These are phyloP conservation scores for Ajuga chamaepitys DNA, from an alignment of 257 asterid species.

Conservation along the genomic window DNA sequence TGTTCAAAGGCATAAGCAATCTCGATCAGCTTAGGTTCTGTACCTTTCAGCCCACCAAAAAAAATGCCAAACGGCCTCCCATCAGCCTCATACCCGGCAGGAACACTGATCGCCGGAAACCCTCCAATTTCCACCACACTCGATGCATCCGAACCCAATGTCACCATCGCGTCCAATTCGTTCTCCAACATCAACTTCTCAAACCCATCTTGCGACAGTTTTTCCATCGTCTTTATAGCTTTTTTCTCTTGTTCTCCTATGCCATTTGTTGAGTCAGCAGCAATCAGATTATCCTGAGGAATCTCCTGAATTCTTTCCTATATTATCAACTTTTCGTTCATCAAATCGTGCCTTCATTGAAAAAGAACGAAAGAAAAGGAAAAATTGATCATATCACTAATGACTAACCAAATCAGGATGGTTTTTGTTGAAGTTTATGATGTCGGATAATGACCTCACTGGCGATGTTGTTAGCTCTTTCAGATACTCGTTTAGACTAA, in stretches of 20 bases:
- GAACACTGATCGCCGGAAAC: constrained; percentile 53
- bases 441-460: constrained; percentile 46
- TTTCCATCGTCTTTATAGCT: constrained; percentile 39
- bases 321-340: not conserved
- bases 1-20: constrained; percentile 59
- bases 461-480: constrained; percentile 33
- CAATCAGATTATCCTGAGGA: constrained; percentile 44
- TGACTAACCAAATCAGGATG: constrained; percentile 39
- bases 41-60: constrained; percentile 62
- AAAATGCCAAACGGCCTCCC: constrained; percentile 59
- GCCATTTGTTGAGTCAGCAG: constrained; percentile 46
- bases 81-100: constrained; percentile 48
- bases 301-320: constrained; percentile 31
- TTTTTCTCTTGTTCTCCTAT: constrained; percentile 33
- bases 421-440: constrained; percentile 51
- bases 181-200: constrained; percentile 50
- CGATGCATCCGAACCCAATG: constrained; percentile 31
- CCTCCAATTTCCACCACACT: constrained; percentile 58
- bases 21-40: constrained; percentile 51
- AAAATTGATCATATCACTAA: too few relatives aligned
- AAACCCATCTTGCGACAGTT: constrained; percentile 37
- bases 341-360: not conserved
- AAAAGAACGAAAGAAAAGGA: too few relatives aligned
- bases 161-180: constrained; percentile 47
- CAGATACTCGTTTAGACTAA: constrained; percentile 33